A percentile compares a stretch with the other conserved stretches of the same genome.
phyloP scores from a whole-genome alignment of 1,284 basidiomycete species.

The Volvariella volvacea region DNA sequence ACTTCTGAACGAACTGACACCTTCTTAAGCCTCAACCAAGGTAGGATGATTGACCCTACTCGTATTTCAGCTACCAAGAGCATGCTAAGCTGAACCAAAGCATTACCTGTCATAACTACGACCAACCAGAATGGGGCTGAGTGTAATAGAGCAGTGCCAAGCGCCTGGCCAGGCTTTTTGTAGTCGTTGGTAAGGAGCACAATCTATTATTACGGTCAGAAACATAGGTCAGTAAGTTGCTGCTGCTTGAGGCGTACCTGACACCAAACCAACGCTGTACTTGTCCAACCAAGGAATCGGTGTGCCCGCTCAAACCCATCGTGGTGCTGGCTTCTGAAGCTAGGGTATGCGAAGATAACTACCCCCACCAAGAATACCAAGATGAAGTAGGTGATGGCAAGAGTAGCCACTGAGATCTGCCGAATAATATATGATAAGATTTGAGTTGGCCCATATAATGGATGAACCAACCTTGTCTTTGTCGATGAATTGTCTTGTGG shows the following conservation, averaged over 20 bases:
- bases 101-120: slow-evolving; percentile 35
- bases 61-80: not conserved
- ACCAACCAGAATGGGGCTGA: slow-evolving; percentile 51
- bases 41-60: slow-evolving; percentile 41
- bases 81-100: not conserved
- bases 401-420: slow-evolving; percentile 38
- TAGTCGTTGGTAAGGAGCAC: slow-evolving; percentile 49
- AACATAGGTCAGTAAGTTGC: slow-evolving; percentile 4
- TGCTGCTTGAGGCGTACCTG: too few species aligned
- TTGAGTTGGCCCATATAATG: not conserved
- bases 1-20: slow-evolving; percentile 46
- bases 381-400: slow-evolving; percentile 47
- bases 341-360: slow-evolving; percentile 43
- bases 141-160: slow-evolving; percentile 37
- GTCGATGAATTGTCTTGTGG: slow-evolving; percentile 40
- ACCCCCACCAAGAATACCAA: slow-evolving; percentile 42
- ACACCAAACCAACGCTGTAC: slow-evolving; percentile 46
- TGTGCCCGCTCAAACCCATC: slow-evolving; percentile 49
- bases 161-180: slow-evolving; percentile 26
- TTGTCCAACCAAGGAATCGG: slow-evolving; percentile 51
- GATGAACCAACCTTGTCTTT: slow-evolving; percentile 28
- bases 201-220: slow-evolving; percentile 24
- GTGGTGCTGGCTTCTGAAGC: slow-evolving; percentile 39
- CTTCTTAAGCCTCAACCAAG: slow-evolving; percentile 48
- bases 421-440: slow-evolving; percentile 1